phyloP scores from a whole-genome alignment of 2,329 filamentous ascomycete genomes.

The Botrytis tulipae region DNA sequence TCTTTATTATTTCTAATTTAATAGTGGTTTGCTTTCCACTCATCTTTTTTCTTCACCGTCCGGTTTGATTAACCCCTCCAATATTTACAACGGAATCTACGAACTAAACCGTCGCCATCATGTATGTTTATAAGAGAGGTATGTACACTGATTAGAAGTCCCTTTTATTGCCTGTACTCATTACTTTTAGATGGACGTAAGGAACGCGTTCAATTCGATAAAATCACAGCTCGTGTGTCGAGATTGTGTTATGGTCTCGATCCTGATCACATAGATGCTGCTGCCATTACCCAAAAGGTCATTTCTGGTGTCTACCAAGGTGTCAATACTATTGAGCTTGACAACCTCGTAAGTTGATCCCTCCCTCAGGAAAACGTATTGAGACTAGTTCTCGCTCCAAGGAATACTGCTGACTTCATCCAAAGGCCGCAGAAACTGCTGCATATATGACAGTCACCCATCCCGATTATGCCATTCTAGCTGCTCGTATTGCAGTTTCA shows the following conservation, averaged over 20 bases:
- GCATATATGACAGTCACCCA: slow-evolving; percentile 99
- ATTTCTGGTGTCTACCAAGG: slow-evolving; percentile 99
- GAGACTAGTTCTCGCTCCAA: slow-evolving; percentile 13
- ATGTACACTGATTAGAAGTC: slow-evolving; percentile 27
- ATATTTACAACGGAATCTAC: slow-evolving; percentile 19
- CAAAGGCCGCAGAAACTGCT: slow-evolving; percentile 92
- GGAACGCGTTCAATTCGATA: slow-evolving; percentile 99
- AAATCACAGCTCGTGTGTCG: slow-evolving; percentile 98
- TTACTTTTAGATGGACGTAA: slow-evolving; percentile 81
- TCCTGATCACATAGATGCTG: slow-evolving; percentile 91
- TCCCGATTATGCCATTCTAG: slow-evolving; percentile 97
- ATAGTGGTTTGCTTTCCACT: slow-evolving; percentile 6
- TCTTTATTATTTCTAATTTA: not conserved
- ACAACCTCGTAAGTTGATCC: slow-evolving; percentile 78
- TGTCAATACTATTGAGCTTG: slow-evolving; percentile 92
- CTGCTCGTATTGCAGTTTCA: slow-evolving; percentile 96
- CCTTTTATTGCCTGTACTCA: not conserved
- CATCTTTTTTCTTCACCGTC: slow-evolving; percentile 1
- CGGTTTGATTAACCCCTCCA: slow-evolving; percentile 22
- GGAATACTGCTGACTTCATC: slow-evolving; percentile 28
- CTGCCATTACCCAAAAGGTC: slow-evolving; percentile 98
- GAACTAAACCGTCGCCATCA: slow-evolving; percentile 31
- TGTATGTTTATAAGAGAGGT: slow-evolving; percentile 42
- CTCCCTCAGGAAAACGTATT: slow-evolving; percentile 27
- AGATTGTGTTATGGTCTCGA: slow-evolving; percentile 97